Conservation (phyloP, 148 eudicot genomes). For the Silene conica region DNA sequence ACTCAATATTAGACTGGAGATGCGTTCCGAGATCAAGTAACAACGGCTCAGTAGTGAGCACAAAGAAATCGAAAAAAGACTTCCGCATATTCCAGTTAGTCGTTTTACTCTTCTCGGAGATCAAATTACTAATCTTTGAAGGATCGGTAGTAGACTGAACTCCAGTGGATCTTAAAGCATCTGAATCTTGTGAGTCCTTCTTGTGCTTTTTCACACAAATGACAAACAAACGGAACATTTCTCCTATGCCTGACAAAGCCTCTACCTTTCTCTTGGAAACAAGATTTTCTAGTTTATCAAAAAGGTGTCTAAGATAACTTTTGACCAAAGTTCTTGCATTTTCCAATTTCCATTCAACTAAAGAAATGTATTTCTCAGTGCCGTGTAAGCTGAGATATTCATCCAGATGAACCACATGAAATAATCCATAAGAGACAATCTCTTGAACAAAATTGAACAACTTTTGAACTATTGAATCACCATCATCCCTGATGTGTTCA, state of each 20-base stretch:
- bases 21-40: conserved; percentile 37
- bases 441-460: conserved; percentile 51
- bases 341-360: conserved; percentile 37
- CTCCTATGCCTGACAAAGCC: conserved; percentile 61
- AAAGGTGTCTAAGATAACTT: conserved; percentile 92
- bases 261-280: conserved; percentile 48
- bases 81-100: conserved; percentile 47
- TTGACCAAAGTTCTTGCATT: conserved; percentile 44
- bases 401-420: conserved; percentile 80
- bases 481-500: conserved; percentile 24
- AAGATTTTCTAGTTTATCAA: conserved; percentile 64
- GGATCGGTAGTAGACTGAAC: conserved; percentile 24
- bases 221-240: conserved; percentile 64
- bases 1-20: conserved; percentile 39
- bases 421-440: conserved; percentile 66
- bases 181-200: conserved; percentile 35
- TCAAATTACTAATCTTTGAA: conserved; percentile 23
- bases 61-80: conserved; percentile 67
- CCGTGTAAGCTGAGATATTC: conserved; percentile 72
- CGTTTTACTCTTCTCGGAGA: conserved; percentile 28
- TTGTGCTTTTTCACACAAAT: conserved; percentile 55
- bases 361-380: conserved; percentile 42
- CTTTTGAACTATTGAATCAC: conserved; percentile 25
- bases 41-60: conserved; percentile 66
- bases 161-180: conserved; percentile 27